These are phyloP conservation scores for Fusarium coffeatum DNA, from an alignment of 2,329 filamentous ascomycete genomes.

Conservation along the genomic window DNA sequence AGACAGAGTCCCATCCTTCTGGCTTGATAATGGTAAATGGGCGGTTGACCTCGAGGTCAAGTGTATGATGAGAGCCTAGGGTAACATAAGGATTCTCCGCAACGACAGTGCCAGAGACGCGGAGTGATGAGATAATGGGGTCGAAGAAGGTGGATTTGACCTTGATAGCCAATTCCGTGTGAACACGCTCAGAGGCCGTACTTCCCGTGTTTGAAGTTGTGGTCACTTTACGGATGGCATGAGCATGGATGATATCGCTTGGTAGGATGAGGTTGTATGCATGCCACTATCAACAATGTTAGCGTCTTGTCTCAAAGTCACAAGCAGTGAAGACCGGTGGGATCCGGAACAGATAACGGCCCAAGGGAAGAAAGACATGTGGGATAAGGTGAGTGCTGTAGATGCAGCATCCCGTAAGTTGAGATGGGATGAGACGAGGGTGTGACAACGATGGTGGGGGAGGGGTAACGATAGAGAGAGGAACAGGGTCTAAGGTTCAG, in stretches of 20 bases:
- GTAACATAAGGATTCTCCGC: constrained; percentile 65
- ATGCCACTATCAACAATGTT: constrained; percentile 60
- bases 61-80: constrained; percentile 68
- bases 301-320: constrained; percentile 22
- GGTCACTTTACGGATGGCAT: constrained; percentile 67
- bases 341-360: constrained; percentile 15
- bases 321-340: constrained; percentile 20
- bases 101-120: constrained; percentile 66
- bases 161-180: constrained; percentile 67
- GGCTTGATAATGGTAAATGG: constrained; percentile 90
- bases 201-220: constrained; percentile 60
- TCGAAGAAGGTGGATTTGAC: constrained; percentile 70
- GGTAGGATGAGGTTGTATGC: constrained; percentile 69
- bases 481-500: constrained; percentile 21
- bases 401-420: constrained; percentile 9
- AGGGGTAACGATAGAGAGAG: constrained; percentile 37
- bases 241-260: constrained; percentile 65
- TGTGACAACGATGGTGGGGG: constrained; percentile 30
- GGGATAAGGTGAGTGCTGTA: constrained; percentile 11
- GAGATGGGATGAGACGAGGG: constrained; percentile 17
- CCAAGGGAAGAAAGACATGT: constrained; percentile 12
- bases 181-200: constrained; percentile 65
- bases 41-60: constrained; percentile 86
- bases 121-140: constrained; percentile 64
- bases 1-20: constrained; percentile 89